Conservation (phyloP, 2,329 filamentous ascomycete genomes). For the Aspergillus cejpii region DNA sequence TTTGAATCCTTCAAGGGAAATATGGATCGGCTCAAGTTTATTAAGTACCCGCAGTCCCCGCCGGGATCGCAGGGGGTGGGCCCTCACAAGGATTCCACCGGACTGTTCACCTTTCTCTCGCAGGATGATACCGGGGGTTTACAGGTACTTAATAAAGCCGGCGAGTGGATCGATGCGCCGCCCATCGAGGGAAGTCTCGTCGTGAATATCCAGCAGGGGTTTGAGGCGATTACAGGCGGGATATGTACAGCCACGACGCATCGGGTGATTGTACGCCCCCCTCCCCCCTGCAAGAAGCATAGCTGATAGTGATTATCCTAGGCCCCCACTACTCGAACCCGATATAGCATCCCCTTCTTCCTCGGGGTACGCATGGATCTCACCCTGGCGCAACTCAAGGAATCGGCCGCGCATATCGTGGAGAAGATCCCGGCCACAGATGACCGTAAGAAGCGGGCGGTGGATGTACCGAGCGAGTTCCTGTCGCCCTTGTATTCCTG, state of each 20-base stretch:
- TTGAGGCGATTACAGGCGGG: slow-evolving; percentile 52
- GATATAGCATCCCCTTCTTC: slow-evolving; percentile 51
- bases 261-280: slow-evolving; percentile 29
- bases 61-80: slow-evolving; percentile 48
- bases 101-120: slow-evolving; percentile 39
- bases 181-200: slow-evolving; percentile 42
- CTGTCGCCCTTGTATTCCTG: slow-evolving; percentile 32
- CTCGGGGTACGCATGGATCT: slow-evolving; percentile 47
- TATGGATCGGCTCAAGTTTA: slow-evolving; percentile 51
- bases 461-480: slow-evolving; percentile 35
- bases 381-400: slow-evolving; percentile 42
- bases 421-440: slow-evolving; percentile 25
- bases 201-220: slow-evolving; percentile 47
- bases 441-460: slow-evolving; percentile 26
- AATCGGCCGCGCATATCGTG: slow-evolving; percentile 30
- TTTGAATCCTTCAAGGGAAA: slow-evolving; percentile 45
- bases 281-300: too few relatives aligned
- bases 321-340: slow-evolving; percentile 26
- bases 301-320: not conserved
- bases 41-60: slow-evolving; percentile 47
- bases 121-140: slow-evolving; percentile 43
- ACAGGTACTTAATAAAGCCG: slow-evolving; percentile 43
- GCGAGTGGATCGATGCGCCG: slow-evolving; percentile 42
- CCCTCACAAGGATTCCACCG: slow-evolving; percentile 51
- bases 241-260: slow-evolving; percentile 44